These are phyloP conservation scores for Cryptosporidium parvum DNA, from an alignment of 169 alveolate species.

Conservation along the genomic window DNA sequence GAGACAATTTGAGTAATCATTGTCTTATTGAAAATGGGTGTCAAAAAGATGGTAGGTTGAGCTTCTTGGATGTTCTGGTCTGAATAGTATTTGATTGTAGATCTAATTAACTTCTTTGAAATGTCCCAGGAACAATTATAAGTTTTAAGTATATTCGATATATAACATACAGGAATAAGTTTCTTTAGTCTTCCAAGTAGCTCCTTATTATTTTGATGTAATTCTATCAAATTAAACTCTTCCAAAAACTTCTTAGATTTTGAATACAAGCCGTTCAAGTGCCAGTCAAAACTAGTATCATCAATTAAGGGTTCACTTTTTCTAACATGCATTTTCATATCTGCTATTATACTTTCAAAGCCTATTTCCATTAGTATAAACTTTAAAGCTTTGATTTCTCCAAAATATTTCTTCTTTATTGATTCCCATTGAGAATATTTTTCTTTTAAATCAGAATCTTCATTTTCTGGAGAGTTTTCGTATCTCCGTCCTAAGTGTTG, in stretches of 20 bases:
- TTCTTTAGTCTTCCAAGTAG: conserved; percentile 10
- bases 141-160: neutral
- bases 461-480: neutral
- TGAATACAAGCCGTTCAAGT: conserved; percentile 27
- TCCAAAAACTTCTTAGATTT: neutral
- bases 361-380: conserved; percentile 55
- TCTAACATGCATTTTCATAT: conserved; percentile 35
- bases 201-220: conserved; percentile 8
- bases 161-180: conserved; percentile 39
- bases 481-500: neutral
- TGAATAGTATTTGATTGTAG: conserved; percentile 42
- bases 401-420: conserved; percentile 45
- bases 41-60: conserved; percentile 21
- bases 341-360: conserved; percentile 32
- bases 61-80: conserved; percentile 3
- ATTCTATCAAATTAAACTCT: neutral
- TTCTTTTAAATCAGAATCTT: neutral
- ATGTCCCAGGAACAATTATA: conserved; percentile 53
- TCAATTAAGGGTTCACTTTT: conserved; percentile 34
- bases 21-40: conserved; percentile 43
- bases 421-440: conserved; percentile 6
- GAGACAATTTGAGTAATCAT: conserved; percentile 13
- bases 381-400: neutral
- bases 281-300: conserved; percentile 46
- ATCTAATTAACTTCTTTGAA: conserved; percentile 30